phyloP scores from a whole-genome alignment of 2,329 filamentous ascomycete genomes.

The Pyrenophora tritici-repentis region DNA sequence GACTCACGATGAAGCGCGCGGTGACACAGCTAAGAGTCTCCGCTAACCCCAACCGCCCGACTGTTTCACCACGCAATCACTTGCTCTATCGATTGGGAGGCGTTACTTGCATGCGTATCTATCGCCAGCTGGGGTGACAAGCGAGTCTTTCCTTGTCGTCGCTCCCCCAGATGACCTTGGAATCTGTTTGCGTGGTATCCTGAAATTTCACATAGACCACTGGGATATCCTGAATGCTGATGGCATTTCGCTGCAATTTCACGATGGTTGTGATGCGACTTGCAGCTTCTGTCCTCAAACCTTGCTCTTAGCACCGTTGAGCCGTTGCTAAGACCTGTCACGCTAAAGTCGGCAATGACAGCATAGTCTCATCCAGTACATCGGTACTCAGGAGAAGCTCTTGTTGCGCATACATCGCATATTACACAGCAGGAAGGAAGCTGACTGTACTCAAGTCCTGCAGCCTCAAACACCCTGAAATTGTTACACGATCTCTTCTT shows the following conservation, averaged over 20 bases:
- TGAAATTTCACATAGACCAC: conserved; percentile 3
- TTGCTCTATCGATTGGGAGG: conserved; percentile 26
- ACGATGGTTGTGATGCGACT: not conserved
- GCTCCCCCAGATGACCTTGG: conserved; percentile 5
- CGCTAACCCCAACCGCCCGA: conserved; percentile 18
- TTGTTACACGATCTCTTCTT: not conserved
- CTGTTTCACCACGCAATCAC: conserved; percentile 25
- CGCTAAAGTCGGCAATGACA: too few species aligned
- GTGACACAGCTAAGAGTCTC: conserved; percentile 19
- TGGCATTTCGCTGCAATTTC: not conserved
- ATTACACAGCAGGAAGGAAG: not conserved
- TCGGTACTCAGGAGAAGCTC: too few species aligned
- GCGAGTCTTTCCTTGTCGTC: conserved; percentile 14
- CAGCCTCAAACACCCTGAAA: not conserved
- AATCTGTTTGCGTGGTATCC: not conserved
- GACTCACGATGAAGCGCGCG: conserved; percentile 22
- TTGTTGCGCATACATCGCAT: not conserved
- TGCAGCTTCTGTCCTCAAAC: too few species aligned
- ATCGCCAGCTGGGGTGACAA: conserved; percentile 19
- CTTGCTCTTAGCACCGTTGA: too few species aligned
- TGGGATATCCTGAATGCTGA: not conserved
- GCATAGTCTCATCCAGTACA: too few species aligned
- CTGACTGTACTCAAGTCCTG: not conserved
- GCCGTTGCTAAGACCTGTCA: too few species aligned
- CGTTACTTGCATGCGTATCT: conserved; percentile 17